Conservation (phyloP, 2,329 filamentous ascomycete genomes). For the Rhytidhysteron rufulum region DNA sequence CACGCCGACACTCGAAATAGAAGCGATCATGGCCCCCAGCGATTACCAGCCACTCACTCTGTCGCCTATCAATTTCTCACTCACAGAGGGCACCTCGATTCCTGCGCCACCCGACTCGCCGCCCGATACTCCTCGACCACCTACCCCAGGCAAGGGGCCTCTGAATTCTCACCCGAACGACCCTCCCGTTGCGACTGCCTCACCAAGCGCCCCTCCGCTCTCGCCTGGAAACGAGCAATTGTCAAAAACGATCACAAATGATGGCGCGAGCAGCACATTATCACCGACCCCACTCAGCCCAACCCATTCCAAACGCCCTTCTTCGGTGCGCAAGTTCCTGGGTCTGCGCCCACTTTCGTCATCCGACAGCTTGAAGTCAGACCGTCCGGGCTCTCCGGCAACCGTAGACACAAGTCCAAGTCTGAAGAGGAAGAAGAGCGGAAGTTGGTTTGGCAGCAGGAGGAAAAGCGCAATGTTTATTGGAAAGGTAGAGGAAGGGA, state of each 20-base stretch:
- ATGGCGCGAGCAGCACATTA: slow-evolving; percentile 22
- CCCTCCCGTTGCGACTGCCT: slow-evolving; percentile 13
- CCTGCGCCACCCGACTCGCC: slow-evolving; percentile 39
- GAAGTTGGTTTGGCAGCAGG: slow-evolving; percentile 39
- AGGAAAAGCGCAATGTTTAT: slow-evolving; percentile 33
- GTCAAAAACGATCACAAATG: slow-evolving; percentile 22
- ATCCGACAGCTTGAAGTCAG: slow-evolving; percentile 32
- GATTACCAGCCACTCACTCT: slow-evolving; percentile 13
- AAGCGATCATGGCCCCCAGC: background rate
- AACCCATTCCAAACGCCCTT: slow-evolving; percentile 25
- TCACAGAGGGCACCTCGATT: slow-evolving; percentile 40
- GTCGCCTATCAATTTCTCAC: slow-evolving; percentile 38
- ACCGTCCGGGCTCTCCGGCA: slow-evolving; percentile 32
- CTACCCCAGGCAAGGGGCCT: slow-evolving; percentile 35
- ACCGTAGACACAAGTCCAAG: slow-evolving; percentile 31
- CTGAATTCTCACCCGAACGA: slow-evolving; percentile 40
- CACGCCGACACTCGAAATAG: background rate
- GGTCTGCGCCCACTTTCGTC: slow-evolving; percentile 35
- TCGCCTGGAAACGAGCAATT: slow-evolving; percentile 20
- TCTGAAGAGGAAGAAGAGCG: slow-evolving; percentile 34
- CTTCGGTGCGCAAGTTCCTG: slow-evolving; percentile 39
- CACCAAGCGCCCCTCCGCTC: slow-evolving; percentile 13
- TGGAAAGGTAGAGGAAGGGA: slow-evolving; percentile 30
- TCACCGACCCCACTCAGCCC: slow-evolving; percentile 27
- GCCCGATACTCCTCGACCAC: slow-evolving; percentile 34